These are phyloP conservation scores for Hypoxylon sp. DNA, from an alignment of 2,329 filamentous ascomycete genomes.

Conservation along the genomic window DNA sequence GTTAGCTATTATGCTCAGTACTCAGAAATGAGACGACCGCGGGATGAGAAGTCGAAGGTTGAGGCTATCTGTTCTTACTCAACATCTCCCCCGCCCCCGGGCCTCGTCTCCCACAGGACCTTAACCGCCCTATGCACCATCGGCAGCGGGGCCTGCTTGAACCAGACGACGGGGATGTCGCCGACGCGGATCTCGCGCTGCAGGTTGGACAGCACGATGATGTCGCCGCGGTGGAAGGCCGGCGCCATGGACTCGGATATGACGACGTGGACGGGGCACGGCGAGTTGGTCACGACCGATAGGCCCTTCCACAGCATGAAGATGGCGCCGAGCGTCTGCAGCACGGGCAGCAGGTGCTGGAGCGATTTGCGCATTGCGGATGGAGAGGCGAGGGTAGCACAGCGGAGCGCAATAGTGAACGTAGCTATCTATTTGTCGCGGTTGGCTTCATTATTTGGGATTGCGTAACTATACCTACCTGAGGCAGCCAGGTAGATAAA, in stretches of 20 bases:
- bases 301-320: conserved; percentile 40
- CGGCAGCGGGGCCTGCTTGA: conserved; percentile 30
- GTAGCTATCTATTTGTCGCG: not conserved
- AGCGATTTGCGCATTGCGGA: conserved; percentile 4
- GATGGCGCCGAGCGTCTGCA: conserved; percentile 18
- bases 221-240: conserved; percentile 39
- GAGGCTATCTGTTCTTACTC: not conserved
- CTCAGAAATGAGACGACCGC: not conserved
- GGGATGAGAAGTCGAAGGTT: no score
- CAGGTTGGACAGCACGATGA: conserved; percentile 38
- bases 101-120: conserved; percentile 12
- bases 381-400: not conserved
- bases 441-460: no score
- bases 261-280: conserved; percentile 34
- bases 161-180: conserved; percentile 43
- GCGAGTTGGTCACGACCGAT: conserved; percentile 29
- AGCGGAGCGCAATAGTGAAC: not conserved
- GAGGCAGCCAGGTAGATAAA: no score
- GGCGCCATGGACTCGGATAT: conserved; percentile 41
- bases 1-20: not conserved
- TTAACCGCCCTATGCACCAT: conserved; percentile 41
- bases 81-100: not conserved
- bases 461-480: no score
- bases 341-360: not conserved
- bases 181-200: conserved; percentile 24